Conservation (phyloP, 2,329 filamentous ascomycete genomes). For the Acephala macrosclerotiorum region DNA sequence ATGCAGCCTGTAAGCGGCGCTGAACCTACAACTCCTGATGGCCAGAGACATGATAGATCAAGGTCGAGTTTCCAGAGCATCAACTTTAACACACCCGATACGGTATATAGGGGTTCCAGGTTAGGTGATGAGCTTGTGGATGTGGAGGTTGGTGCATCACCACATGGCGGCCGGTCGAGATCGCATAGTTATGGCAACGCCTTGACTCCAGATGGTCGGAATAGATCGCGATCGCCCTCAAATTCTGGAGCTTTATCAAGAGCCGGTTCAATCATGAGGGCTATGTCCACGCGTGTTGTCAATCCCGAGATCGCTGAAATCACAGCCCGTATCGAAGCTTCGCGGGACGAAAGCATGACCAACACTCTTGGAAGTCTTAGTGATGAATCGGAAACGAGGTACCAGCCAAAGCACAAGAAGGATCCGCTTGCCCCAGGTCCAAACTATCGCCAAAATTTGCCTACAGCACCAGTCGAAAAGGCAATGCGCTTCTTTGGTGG, state of each 20-base stretch:
- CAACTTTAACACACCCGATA: slow-evolving; percentile 52
- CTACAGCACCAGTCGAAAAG: slow-evolving; percentile 43
- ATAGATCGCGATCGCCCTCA: slow-evolving; percentile 64
- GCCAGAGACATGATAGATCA: slow-evolving; percentile 55
- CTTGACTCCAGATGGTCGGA: slow-evolving; percentile 56
- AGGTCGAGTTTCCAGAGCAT: slow-evolving; percentile 58
- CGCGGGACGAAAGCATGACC: slow-evolving; percentile 23
- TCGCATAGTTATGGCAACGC: slow-evolving; percentile 64
- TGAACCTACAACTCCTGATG: slow-evolving; percentile 44
- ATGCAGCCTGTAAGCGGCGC: slow-evolving; percentile 64
- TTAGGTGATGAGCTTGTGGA: slow-evolving; percentile 67
- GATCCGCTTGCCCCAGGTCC: slow-evolving; percentile 45
- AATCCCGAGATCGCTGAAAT: slow-evolving; percentile 86
- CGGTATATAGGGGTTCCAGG: slow-evolving; percentile 51
- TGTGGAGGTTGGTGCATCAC: slow-evolving; percentile 62
- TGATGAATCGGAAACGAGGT: slow-evolving; percentile 36
- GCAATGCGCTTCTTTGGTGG: slow-evolving; percentile 37
- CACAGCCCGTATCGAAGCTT: slow-evolving; percentile 47
- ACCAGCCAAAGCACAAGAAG: slow-evolving; percentile 37
- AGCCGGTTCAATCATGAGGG: slow-evolving; percentile 78
- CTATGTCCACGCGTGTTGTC: slow-evolving; percentile 96
- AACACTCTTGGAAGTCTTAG: slow-evolving; percentile 32
- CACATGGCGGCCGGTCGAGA: slow-evolving; percentile 50
- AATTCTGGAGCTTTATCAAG: slow-evolving; percentile 71
- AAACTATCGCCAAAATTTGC: slow-evolving; percentile 32